These are phyloP conservation scores for Pichia paraexigua DNA, from an alignment of 805 yeast species.

Conservation along the genomic window DNA sequence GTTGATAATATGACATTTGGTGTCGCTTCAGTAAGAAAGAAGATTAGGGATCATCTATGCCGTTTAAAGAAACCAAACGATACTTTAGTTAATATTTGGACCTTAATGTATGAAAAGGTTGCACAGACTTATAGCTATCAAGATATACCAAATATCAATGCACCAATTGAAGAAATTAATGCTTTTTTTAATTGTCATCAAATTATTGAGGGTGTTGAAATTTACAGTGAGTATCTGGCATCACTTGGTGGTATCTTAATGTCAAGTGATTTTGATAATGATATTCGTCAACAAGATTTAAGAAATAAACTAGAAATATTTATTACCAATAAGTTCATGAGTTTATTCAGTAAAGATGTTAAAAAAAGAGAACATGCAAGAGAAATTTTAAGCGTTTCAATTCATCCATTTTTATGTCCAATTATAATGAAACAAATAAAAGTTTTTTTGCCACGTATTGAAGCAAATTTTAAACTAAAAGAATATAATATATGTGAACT, in stretches of 20 bases:
- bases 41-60: slow-evolving; percentile 39
- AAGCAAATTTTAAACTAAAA: slow-evolving; percentile 15
- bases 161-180: slow-evolving; percentile 3
- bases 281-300: slow-evolving; percentile 22
- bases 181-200: slow-evolving; percentile 1
- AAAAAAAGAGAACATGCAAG: slow-evolving; percentile 58
- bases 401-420: slow-evolving; percentile 39
- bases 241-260: slow-evolving; percentile 61
- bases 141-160: neutral
- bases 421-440: slow-evolving; percentile 16
- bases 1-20: slow-evolving; percentile 61
- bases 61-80: slow-evolving; percentile 28
- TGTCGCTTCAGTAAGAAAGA: slow-evolving; percentile 64
- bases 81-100: slow-evolving; percentile 36
- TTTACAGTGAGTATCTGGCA: slow-evolving; percentile 66
- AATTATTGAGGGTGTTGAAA: slow-evolving; percentile 23
- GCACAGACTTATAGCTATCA: slow-evolving; percentile 13
- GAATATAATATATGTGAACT: slow-evolving; percentile 25
- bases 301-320: slow-evolving; percentile 21
- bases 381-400: slow-evolving; percentile 48
- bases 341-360: slow-evolving; percentile 20
- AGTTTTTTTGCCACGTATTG: slow-evolving; percentile 20
- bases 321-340: slow-evolving; percentile 18
- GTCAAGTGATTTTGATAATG: slow-evolving; percentile 20
- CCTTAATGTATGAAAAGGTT: slow-evolving; percentile 34